phyloP scores from a whole-genome alignment of 1,139 yeast genomes.

The Groenewaldozyma auringiensis region DNA sequence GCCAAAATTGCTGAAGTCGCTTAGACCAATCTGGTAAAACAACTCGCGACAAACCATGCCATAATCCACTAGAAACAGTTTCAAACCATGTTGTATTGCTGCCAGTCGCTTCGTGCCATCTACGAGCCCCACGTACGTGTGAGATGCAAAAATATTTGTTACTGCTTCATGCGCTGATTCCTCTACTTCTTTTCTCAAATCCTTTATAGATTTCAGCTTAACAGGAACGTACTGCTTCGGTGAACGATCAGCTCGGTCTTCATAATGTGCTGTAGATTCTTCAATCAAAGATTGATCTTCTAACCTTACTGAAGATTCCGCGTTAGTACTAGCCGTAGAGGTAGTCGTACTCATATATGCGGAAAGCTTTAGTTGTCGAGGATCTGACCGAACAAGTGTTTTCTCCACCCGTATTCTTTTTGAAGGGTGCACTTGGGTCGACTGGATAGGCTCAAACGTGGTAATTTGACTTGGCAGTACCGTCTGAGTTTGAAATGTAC shows the following conservation, averaged over 20 bases:
- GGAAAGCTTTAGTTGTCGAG: conserved; percentile 53
- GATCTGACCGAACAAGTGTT: conserved; percentile 53
- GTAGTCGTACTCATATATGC: conserved; percentile 20
- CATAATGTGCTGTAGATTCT: not conserved
- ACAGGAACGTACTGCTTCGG: conserved; percentile 10
- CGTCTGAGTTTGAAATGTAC: conserved; percentile 64
- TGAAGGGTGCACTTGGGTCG: not conserved
- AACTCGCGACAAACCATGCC: conserved; percentile 56
- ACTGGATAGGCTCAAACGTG: not conserved
- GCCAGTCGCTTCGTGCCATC: conserved; percentile 63
- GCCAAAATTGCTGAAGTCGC: conserved; percentile 82
- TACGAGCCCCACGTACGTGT: conserved; percentile 75
- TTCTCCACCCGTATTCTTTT: conserved; percentile 4
- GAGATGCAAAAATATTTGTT: conserved; percentile 60
- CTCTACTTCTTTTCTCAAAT: conserved; percentile 47
- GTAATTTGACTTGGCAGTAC: conserved; percentile 30
- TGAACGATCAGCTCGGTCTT: not conserved
- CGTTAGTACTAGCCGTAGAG: not conserved
- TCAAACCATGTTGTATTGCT: conserved; percentile 77
- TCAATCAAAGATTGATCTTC: not conserved
- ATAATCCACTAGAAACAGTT: conserved; percentile 72
- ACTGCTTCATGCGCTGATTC: conserved; percentile 42
- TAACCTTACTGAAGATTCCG: no score
- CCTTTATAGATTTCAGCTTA: conserved; percentile 35
- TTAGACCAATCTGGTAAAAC: conserved; percentile 71